Evolutionary conservation across 305 asterid genomes (phyloP).

Genomic region (Withania somnifera): DNA sequence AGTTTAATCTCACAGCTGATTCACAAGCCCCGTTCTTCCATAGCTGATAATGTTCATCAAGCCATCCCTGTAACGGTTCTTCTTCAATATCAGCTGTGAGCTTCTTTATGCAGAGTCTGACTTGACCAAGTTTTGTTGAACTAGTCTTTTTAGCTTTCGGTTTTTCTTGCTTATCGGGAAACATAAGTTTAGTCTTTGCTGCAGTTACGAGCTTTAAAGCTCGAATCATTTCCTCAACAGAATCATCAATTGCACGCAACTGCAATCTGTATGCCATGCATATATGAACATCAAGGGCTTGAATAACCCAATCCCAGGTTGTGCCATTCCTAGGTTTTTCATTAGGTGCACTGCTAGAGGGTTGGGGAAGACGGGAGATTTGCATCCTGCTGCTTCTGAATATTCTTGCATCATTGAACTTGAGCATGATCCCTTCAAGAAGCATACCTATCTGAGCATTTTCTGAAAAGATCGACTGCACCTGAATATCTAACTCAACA

Average conservation of each 20-base stretch:
- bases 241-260: conserved; percentile 97
- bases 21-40: conserved; percentile 89
- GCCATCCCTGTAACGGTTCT: conserved; percentile 99
- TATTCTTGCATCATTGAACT: conserved; percentile 63
- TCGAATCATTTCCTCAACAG: conserved; percentile 94
- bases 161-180: conserved; percentile 59
- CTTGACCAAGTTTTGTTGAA: conserved; percentile 64
- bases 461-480: conserved; percentile 96
- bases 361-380: conserved; percentile 87
- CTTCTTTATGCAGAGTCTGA: conserved; percentile 70
- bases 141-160: conserved; percentile 68
- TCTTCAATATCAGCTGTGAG: conserved; percentile 89
- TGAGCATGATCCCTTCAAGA: conserved; percentile 79
- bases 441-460: conserved; percentile 97
- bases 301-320: conserved; percentile 97
- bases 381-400: conserved; percentile 98
- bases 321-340: conserved; percentile 46
- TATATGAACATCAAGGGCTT: conserved; percentile 90
- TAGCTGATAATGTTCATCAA: conserved; percentile 89
- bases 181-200: conserved; percentile 61
- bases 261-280: conserved; percentile 87
- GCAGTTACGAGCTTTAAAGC: conserved; percentile 84
- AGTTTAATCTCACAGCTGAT: conserved; percentile 78
- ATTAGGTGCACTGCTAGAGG: conserved; percentile 43
- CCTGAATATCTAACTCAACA: conserved; percentile 75